A percentile compares a stretch with the other conserved stretches of the same genome.
Conservation (phyloP, 139 green algal genomes). For the Chlorella vulgaris region DNA sequence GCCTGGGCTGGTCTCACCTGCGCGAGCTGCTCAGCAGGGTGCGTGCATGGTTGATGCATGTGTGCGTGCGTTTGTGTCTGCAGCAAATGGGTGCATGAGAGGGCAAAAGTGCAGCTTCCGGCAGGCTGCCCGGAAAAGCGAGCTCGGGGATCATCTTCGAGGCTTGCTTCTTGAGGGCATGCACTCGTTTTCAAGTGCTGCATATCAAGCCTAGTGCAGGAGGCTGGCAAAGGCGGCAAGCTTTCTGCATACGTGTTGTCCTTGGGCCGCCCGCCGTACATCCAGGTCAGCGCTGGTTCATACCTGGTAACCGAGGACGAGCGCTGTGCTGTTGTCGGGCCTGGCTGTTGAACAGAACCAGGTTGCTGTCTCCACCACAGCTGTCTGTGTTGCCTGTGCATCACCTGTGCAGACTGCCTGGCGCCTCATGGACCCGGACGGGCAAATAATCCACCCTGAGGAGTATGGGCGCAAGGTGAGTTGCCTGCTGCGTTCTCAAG, state of each 20-base stretch:
- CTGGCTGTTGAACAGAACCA: not conserved
- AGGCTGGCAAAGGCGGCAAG: conserved; percentile 2
- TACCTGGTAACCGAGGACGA: too few relatives aligned
- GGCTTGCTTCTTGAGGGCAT: too few relatives aligned
- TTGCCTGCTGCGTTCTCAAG: not conserved
- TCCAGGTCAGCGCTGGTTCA: not conserved
- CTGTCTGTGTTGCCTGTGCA: not conserved
- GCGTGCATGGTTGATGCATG: too few relatives aligned
- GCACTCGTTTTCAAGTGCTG: too few relatives aligned
- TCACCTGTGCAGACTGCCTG: conserved; percentile 20
- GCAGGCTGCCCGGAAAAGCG: too few relatives aligned
- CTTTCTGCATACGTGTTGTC: conserved; percentile 1
- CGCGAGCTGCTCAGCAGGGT: not conserved
- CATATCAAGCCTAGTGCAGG: not conserved
- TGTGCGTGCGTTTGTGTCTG: too few relatives aligned
- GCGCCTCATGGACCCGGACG: conserved; percentile 7
- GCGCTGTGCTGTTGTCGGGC: too few relatives aligned
- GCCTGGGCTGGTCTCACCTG: conserved; percentile 29
- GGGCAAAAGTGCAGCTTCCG: too few relatives aligned
- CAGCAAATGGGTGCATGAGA: too few relatives aligned
- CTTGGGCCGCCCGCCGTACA: conserved; percentile 17
- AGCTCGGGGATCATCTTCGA: too few relatives aligned
- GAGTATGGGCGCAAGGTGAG: conserved; percentile 12
- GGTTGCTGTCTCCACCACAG: not conserved
- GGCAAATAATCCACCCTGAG: not conserved